A percentile compares a stretch with the other conserved stretches of the same genome.
These are phyloP conservation scores for Allantophomopsis cytisporea DNA, from an alignment of 2,329 filamentous ascomycete genomes.

Conservation along the genomic window DNA sequence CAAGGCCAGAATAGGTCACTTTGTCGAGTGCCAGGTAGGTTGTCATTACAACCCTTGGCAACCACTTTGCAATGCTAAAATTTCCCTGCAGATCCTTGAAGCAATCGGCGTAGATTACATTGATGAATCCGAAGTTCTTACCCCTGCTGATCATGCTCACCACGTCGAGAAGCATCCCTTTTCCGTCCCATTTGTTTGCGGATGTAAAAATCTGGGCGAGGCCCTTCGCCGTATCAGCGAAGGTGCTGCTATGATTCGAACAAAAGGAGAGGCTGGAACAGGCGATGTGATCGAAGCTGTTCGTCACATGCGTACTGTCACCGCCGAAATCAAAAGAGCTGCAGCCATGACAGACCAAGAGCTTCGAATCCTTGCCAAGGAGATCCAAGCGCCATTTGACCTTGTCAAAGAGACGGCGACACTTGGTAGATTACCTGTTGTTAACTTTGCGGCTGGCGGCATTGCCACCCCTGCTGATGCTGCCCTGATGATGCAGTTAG, in stretches of 20 bases:
- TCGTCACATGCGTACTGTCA: slow-evolving; percentile 87
- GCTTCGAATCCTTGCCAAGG: slow-evolving; percentile 65
- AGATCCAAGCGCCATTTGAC: slow-evolving; percentile 64
- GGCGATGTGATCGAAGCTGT: slow-evolving; percentile 96
- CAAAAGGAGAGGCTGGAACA: slow-evolving; percentile 94
- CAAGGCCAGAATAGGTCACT: slow-evolving; percentile 94
- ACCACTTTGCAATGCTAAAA: not conserved
- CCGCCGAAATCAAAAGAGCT: slow-evolving; percentile 65
- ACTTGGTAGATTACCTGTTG: slow-evolving; percentile 79
- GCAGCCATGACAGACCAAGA: slow-evolving; percentile 52
- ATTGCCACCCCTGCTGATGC: slow-evolving; percentile 98
- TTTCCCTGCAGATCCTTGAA: slow-evolving; percentile 62
- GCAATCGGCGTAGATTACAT: slow-evolving; percentile 94
- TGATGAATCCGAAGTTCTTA: slow-evolving; percentile 91
- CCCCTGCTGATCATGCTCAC: slow-evolving; percentile 78
- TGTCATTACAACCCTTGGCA: slow-evolving; percentile 1
- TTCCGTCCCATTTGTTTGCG: slow-evolving; percentile 85
- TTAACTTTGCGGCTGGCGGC: slow-evolving; percentile 97
- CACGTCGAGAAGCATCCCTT: slow-evolving; percentile 85
- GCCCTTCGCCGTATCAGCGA: slow-evolving; percentile 82
- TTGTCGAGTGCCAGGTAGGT: slow-evolving; percentile 82
- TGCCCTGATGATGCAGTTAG: slow-evolving; percentile 97
- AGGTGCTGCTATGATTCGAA: slow-evolving; percentile 97
- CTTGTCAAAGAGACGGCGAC: slow-evolving; percentile 79
- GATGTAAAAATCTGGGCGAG: slow-evolving; percentile 88